phyloP scores from a whole-genome alignment of 192 early-diverging fungal species.

The Backusella australiensis region DNA sequence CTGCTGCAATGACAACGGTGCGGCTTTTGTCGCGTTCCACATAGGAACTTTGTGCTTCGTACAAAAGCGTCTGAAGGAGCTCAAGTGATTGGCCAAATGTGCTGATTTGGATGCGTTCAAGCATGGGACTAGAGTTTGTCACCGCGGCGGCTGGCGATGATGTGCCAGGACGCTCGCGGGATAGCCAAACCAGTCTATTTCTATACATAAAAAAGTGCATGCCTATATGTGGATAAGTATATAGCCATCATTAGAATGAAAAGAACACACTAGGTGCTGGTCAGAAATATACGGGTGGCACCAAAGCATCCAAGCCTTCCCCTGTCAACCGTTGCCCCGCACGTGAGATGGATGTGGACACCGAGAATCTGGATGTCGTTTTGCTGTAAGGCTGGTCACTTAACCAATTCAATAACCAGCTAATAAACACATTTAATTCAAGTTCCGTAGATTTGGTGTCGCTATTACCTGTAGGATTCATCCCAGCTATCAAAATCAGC shows the following conservation, averaged over 20 bases:
- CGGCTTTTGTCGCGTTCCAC: conserved; percentile 57
- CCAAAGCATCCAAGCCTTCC: conserved; percentile 33
- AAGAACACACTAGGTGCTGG: conserved; percentile 49
- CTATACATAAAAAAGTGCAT: conserved; percentile 57
- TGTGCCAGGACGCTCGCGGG: conserved; percentile 39
- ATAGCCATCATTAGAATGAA: not conserved
- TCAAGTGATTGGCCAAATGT: conserved; percentile 49
- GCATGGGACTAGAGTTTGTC: conserved; percentile 22
- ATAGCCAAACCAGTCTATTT: conserved; percentile 48
- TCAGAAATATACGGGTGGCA: conserved; percentile 52
- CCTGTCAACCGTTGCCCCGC: conserved; percentile 45
- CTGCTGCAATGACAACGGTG: conserved; percentile 61
- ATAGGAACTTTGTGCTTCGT: conserved; percentile 53
- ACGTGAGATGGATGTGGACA: conserved; percentile 46
- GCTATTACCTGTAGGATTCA: conserved; percentile 47
- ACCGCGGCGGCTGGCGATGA: conserved; percentile 21
- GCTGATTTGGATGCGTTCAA: conserved; percentile 55
- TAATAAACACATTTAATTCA: no score
- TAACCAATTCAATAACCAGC: conserved; percentile 47
- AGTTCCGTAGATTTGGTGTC: no score
- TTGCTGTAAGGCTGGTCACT: conserved; percentile 47
- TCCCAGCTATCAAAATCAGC: conserved; percentile 56
- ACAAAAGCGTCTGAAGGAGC: conserved; percentile 48
- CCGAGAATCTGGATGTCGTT: conserved; percentile 48
- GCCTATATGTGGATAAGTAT: conserved; percentile 23